Percentiles rank a stretch among this genome's conserved stretches.
Conservation (phyloP, 2,329 filamentous ascomycete species). For the Lasiodiplodia sp. region DNA sequence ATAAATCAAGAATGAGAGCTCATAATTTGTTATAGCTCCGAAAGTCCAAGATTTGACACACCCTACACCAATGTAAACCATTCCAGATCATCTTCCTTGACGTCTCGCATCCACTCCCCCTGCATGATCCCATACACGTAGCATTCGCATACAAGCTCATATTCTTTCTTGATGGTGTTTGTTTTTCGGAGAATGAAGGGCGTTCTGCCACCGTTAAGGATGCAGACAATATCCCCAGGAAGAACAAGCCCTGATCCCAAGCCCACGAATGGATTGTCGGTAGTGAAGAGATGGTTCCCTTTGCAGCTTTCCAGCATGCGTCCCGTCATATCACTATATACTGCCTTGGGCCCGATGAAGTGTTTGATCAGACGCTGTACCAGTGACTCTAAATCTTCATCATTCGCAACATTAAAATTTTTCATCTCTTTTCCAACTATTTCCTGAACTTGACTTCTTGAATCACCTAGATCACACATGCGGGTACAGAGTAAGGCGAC, state of each 20-base stretch:
- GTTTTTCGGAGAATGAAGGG: background rate
- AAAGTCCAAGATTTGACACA: background rate
- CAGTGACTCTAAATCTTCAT: too few species aligned
- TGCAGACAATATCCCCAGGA: background rate
- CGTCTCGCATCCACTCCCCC: background rate
- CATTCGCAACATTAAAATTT: too few species aligned
- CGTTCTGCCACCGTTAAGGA: background rate
- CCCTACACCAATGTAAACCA: background rate
- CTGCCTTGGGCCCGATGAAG: too few species aligned
- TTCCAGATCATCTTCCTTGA: background rate
- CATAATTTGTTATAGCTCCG: too few species aligned
- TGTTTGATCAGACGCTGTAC: too few species aligned
- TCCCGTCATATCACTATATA: too few species aligned
- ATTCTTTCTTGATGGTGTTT: background rate
- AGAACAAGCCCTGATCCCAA: rapidly evolving
- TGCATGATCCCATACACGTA: background rate
- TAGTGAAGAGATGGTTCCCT: background rate
- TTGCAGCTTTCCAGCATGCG: background rate
- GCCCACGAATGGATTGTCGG: background rate
- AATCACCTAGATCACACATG: too few species aligned
- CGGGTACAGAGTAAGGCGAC: too few species aligned
- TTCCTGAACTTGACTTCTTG: too few species aligned
- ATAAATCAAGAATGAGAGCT: too few species aligned
- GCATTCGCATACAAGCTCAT: background rate
- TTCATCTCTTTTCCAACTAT: too few species aligned